Percentiles rank a stretch among this genome's conserved stretches.
Conservation (phyloP, 352 stramenopile genomes). For the Phytophthora ramorum region DNA sequence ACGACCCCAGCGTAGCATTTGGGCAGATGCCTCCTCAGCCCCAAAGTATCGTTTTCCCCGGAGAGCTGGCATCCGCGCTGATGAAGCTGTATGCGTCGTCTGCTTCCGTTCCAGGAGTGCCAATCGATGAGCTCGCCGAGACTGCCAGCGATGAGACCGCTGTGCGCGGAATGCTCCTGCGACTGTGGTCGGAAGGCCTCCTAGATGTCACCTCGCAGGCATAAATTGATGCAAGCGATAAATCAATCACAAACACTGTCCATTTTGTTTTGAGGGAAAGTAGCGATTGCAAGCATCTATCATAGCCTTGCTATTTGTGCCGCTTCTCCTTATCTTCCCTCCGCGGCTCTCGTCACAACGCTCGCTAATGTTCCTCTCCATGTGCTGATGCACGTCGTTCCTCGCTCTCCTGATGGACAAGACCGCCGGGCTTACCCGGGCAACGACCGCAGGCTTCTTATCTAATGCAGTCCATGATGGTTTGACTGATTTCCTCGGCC, state of each 20-base stretch:
- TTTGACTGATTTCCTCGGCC: slow-evolving; percentile 93
- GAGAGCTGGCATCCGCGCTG: slow-evolving; percentile 59
- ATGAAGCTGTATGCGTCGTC: slow-evolving; percentile 77
- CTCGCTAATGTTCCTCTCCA: slow-evolving; percentile 38
- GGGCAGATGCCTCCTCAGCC: slow-evolving; percentile 51
- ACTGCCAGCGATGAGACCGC: slow-evolving; percentile 56
- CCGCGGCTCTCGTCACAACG: slow-evolving; percentile 18
- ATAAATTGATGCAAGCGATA: slow-evolving; percentile 20
- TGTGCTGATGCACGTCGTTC: slow-evolving; percentile 24
- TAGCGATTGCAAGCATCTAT: slow-evolving; percentile 33
- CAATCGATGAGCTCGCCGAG: slow-evolving; percentile 54
- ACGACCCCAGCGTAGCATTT: slow-evolving; percentile 40
- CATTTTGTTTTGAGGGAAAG: slow-evolving; percentile 32
- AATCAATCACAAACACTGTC: slow-evolving; percentile 57
- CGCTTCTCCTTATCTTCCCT: slow-evolving; percentile 18
- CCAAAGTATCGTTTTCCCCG: slow-evolving; percentile 70
- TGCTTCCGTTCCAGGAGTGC: slow-evolving; percentile 19
- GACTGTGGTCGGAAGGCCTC: slow-evolving; percentile 79
- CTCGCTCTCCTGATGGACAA: slow-evolving; percentile 27
- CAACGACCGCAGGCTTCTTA: slow-evolving; percentile 49
- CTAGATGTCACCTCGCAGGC: slow-evolving; percentile 43
- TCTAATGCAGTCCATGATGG: slow-evolving; percentile 98
- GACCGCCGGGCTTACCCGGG: slow-evolving; percentile 11
- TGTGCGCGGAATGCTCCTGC: slow-evolving; percentile 83
- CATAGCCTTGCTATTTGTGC: slow-evolving; percentile 21